phyloP scores from a whole-genome alignment of 768 basidiomycete genomes.

The Boletus fagicola region DNA sequence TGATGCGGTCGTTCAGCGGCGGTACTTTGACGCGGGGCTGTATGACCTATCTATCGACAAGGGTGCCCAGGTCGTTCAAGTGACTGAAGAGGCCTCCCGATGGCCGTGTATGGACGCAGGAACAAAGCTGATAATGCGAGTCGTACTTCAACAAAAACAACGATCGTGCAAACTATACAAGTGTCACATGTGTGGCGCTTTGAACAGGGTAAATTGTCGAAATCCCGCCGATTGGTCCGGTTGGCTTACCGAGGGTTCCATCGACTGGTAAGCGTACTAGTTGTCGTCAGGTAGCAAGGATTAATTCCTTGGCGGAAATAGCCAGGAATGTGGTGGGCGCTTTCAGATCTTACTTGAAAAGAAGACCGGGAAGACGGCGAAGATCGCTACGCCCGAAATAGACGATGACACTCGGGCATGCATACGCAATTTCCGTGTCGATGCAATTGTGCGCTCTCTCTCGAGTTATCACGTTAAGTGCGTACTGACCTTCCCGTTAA shows the following conservation, averaged over 20 bases:
- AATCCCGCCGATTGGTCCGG: slow-evolving; percentile 14
- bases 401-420: slow-evolving; percentile 23
- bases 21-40: slow-evolving; percentile 22
- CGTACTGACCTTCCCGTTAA: neutral
- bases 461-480: neutral
- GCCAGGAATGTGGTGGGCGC: slow-evolving; percentile 21
- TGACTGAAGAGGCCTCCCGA: slow-evolving; percentile 18
- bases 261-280: slow-evolving; percentile 22
- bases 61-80: slow-evolving; percentile 22
- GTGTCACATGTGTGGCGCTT: slow-evolving; percentile 22
- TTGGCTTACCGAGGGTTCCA: slow-evolving; percentile 22
- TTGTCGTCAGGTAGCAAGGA: neutral
- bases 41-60: slow-evolving; percentile 28
- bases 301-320: neutral
- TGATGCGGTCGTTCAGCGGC: slow-evolving; percentile 23
- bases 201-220: slow-evolving; percentile 17
- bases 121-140: slow-evolving; percentile 25
- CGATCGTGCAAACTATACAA: slow-evolving; percentile 11
- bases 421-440: slow-evolving; percentile 27
- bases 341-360: slow-evolving; percentile 27
- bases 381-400: neutral
- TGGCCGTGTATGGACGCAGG: slow-evolving; percentile 27
- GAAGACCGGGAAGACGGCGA: slow-evolving; percentile 9
- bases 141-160: slow-evolving; percentile 22
- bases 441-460: slow-evolving; percentile 17